These are phyloP conservation scores for Phytophthora ramorum DNA, from an alignment of 352 stramenopile species.

Conservation along the genomic window DNA sequence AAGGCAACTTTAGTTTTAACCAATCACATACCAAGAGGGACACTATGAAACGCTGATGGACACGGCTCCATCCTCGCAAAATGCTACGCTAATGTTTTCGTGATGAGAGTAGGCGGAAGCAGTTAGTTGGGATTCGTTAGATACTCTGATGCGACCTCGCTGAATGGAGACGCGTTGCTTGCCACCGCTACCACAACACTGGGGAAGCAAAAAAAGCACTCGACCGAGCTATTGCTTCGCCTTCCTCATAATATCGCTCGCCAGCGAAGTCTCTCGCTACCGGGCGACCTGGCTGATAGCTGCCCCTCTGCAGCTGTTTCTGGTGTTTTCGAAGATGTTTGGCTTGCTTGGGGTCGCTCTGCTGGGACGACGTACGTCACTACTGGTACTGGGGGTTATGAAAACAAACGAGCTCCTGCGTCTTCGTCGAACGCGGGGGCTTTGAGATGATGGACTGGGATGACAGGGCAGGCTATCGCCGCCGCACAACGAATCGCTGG, in stretches of 20 bases:
- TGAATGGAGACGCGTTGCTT: conserved; percentile 21
- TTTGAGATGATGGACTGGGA: conserved; percentile 12
- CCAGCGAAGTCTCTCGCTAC: conserved; percentile 17
- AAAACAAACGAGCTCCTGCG: conserved; percentile 35
- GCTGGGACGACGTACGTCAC: conserved; percentile 29
- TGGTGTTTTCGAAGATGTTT: conserved; percentile 17
- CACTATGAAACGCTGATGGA: too few relatives aligned
- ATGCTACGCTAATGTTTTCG: neutral
- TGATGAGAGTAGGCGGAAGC: conserved; percentile 20
- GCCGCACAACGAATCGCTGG: conserved; percentile 37
- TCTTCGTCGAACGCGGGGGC: conserved; percentile 29
- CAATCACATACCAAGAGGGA: conserved; percentile 19
- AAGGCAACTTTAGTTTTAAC: conserved; percentile 12
- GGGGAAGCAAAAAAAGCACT: conserved; percentile 4
- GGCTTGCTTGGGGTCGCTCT: conserved; percentile 7
- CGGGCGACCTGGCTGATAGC: neutral
- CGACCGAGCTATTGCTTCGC: conserved; percentile 12
- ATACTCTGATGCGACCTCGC: conserved; percentile 29
- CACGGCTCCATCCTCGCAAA: too few relatives aligned
- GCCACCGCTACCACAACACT: conserved; percentile 28
- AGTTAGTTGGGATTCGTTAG: conserved; percentile 29
- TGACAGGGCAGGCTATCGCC: conserved; percentile 35
- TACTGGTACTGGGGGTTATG: conserved; percentile 46
- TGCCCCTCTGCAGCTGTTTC: conserved; percentile 21
- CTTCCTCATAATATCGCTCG: conserved; percentile 28